Evolutionary conservation across 2,329 filamentous ascomycete species (phyloP), one percentile per base, ranked within the genome.

Genomic region (Rutstroemia sp.): DNA sequence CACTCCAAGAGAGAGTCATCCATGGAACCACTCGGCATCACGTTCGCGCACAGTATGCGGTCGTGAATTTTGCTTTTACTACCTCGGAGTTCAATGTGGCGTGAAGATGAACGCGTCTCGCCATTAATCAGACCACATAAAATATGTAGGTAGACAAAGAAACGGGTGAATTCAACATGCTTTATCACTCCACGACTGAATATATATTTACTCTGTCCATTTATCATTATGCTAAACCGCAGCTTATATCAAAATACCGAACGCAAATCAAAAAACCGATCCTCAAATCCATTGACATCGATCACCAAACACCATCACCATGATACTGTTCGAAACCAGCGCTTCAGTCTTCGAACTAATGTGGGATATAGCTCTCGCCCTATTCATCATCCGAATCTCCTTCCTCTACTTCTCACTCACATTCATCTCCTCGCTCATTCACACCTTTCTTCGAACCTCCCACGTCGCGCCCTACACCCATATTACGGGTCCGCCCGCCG

Each of bases 311-410:
- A 34, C 42, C 10, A 25, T 8, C 12, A 21, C 10, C 2, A 61
- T 60, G 55, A 58, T 64, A 47, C 57, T 69, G 42, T 69, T 71
- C 54, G 63, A 70, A 45, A 69, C 69, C 5, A 67, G 65, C 19
- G 65, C 70, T 54, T 67, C 69, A 5, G 66, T 72, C 37, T 66
- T 73, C 51, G 69, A 72, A 41, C 51, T 73, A 50, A 65, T 73
- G 54, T 73, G 71, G 70, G 68, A 73, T 61, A 60, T 73, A 17
- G 67, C 69, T 42, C 64, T 73, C 12, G 65, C 66, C 38, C 64
- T 71, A 55, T 72, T 71, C 63, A 61, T 71, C 61, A 39, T 70
- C 50, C 64, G 68, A 51, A 62, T 70, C 44, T 67, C 66, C 25
- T 61, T 68, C 47, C 57, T 65, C 50, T 72, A 73, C 57, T 67